phyloP scores from a whole-genome alignment of 352 stramenopile genomes.

The Plasmopara halstedii region DNA sequence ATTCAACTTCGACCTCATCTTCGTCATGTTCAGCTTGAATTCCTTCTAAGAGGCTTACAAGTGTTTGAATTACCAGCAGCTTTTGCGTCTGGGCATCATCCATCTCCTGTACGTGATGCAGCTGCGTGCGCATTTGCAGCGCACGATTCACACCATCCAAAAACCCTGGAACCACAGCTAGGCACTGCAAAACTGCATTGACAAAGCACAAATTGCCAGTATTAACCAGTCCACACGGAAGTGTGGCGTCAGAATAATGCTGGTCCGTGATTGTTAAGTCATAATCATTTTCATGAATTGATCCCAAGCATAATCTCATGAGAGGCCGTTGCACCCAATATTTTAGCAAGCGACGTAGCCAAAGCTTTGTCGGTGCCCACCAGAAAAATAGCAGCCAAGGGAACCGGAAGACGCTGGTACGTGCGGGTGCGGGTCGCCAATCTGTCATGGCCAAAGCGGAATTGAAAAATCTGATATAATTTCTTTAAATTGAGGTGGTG shows the following conservation, averaged over 20 bases:
- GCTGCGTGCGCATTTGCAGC: conserved; percentile 14
- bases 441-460: conserved; percentile 5
- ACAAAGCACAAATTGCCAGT: conserved; percentile 71
- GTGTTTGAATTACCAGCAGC: conserved; percentile 20
- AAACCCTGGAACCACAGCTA: conserved; percentile 40
- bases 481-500: background rate
- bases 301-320: conserved; percentile 27
- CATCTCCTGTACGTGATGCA: conserved; percentile 13
- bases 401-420: conserved; percentile 4
- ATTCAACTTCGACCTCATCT: conserved; percentile 6
- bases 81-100: conserved; percentile 18
- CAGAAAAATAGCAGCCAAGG: conserved; percentile 31
- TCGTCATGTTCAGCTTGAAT: conserved; percentile 7
- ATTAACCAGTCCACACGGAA: conserved; percentile 45
- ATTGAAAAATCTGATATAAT: conserved; percentile 1
- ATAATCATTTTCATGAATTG: conserved; percentile 3
- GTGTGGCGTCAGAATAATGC: conserved; percentile 1
- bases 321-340: conserved; percentile 19
- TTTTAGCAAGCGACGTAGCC: conserved; percentile 27
- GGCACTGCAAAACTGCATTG: conserved; percentile 66
- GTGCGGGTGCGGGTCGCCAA: conserved; percentile 4
- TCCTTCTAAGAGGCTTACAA: conserved; percentile 21
- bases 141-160: conserved; percentile 19
- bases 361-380: conserved; percentile 18
- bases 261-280: background rate